Percentiles rank a stretch among this genome's conserved stretches.
Conservation (phyloP, 2,329 filamentous ascomycete species). For the Fusarium kyushuense region DNA sequence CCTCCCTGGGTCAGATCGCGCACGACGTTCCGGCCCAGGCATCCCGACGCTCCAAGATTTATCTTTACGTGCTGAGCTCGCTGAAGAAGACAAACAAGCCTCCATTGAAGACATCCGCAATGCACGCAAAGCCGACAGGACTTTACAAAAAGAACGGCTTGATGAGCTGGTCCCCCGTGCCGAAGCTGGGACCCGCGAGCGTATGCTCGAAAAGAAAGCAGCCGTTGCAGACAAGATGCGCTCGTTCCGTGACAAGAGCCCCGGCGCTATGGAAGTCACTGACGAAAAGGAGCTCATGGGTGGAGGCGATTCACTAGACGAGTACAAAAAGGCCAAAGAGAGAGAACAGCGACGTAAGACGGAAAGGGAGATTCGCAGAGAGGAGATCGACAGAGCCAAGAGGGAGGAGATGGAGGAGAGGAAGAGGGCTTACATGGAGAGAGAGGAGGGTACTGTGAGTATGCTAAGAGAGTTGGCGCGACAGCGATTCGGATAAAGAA, state of each 20-base stretch:
- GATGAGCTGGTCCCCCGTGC: constrained; percentile 88
- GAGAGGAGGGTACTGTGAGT: constrained; percentile 86
- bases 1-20: constrained; percentile 44
- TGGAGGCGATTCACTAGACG: constrained; percentile 71
- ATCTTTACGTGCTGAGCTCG: constrained; percentile 66
- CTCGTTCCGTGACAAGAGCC: constrained; percentile 76
- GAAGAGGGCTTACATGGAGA: constrained; percentile 74
- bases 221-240: constrained; percentile 79
- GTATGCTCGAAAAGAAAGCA: constrained; percentile 85
- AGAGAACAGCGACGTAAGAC: constrained; percentile 79
- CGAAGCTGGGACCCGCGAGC: constrained; percentile 84
- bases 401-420: constrained; percentile 84
- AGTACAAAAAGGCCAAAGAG: constrained; percentile 76
- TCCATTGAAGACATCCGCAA: constrained; percentile 69
- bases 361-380: constrained; percentile 83
- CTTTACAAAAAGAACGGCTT: constrained; percentile 75
- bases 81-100: constrained; percentile 62
- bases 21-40: constrained; percentile 62
- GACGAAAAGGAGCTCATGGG: constrained; percentile 84
- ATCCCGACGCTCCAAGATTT: constrained; percentile 83
- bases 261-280: constrained; percentile 63
- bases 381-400: constrained; percentile 81
- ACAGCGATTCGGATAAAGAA: constrained; percentile 75
- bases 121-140: constrained; percentile 73
- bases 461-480: constrained; percentile 83